Evolutionary conservation across 257 asterid genomes (phyloP), one percentile per base, ranked within the genome.

Genomic region (Salvia rosmarinus): DNA sequence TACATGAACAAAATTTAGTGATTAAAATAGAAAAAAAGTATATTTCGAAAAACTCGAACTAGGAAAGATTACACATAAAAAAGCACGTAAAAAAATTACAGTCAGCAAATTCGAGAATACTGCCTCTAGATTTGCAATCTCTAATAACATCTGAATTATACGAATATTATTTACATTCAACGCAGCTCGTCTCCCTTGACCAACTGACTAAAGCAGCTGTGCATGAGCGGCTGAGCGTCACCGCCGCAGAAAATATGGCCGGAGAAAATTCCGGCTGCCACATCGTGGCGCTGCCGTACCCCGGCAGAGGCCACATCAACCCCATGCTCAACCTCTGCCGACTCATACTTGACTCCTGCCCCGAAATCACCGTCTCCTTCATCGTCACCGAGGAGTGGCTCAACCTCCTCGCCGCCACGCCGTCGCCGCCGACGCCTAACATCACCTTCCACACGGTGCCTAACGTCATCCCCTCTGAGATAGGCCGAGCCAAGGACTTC

Each of bases 231-330:
- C 47, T 10, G 61, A 11, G 37, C 9, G 5, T 13, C 50, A 9
- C 50, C 67, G 67, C 67, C 34, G 50, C 32, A n/a, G 3, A 60
- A 25, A 37, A n/a, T 5, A 66, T 72, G 78, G 55, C 50, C 37
- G 69, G 69, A n/a, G 62, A 23, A 20, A 20, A 2, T 39, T 19
- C 51, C 51, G 16, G 8, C 32, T 71, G 72, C 35, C 93, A 78
- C 59, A 64, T 62, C 17, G 81, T 87, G 32, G 93, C 87, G 13
- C 64, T 87, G 49, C 90, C 93, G 30, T 80, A 79, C 76, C 94
- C 90, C 13, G 94, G 90, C 35, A 79, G 90, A 68, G 86, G 89
- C 20, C 95, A 88, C 80, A 59, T 88, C 65, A 85, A 88, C 81
- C 89, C 85, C 2, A 64, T 81, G 80, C 81, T 81, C 73, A 81